These are phyloP conservation scores for Pisolithus orientalis DNA, from an alignment of 768 basidiomycete species.

Conservation along the genomic window DNA sequence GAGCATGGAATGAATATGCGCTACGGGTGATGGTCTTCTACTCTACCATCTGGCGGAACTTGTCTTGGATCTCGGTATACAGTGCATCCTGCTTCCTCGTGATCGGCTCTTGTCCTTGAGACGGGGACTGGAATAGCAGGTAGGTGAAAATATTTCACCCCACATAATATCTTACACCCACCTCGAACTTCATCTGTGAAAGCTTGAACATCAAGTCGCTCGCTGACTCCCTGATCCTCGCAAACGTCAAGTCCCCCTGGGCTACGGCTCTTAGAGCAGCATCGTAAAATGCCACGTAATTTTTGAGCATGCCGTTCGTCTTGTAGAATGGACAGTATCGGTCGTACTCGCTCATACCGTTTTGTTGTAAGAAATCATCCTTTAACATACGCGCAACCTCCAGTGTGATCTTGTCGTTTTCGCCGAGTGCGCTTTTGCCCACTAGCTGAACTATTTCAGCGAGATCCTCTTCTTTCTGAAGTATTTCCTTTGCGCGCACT, in stretches of 20 bases:
- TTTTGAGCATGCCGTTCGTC: constrained; percentile 91
- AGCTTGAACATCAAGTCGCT: constrained; percentile 91
- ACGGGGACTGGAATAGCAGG: constrained; percentile 60
- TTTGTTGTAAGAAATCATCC: constrained; percentile 96
- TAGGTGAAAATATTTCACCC: constrained; percentile 7
- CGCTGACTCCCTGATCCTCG: constrained; percentile 81
- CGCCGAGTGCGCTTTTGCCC: constrained; percentile 95
- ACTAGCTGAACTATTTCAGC: constrained; percentile 99
- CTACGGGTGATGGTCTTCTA: constrained; percentile 28
- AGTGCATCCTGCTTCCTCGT: constrained; percentile 77
- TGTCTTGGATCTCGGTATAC: constrained; percentile 84
- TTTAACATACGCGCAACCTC: constrained; percentile 97
- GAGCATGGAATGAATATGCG: neutral
- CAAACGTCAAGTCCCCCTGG: constrained; percentile 76
- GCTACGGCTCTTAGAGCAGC: constrained; percentile 81
- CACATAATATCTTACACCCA: constrained; percentile 27
- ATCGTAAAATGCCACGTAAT: constrained; percentile 93
- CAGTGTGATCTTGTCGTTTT: constrained; percentile 96
- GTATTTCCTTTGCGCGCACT: constrained; percentile 88
- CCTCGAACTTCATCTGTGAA: constrained; percentile 99
- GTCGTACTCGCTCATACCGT: constrained; percentile 98
- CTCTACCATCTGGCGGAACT: constrained; percentile 82
- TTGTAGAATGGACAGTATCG: constrained; percentile 99
- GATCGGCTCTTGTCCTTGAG: constrained; percentile 81
- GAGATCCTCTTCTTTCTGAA: constrained; percentile 98